Evolutionary conservation across 257 asterid genomes (phyloP).

Genomic region (Striga asiatica): DNA sequence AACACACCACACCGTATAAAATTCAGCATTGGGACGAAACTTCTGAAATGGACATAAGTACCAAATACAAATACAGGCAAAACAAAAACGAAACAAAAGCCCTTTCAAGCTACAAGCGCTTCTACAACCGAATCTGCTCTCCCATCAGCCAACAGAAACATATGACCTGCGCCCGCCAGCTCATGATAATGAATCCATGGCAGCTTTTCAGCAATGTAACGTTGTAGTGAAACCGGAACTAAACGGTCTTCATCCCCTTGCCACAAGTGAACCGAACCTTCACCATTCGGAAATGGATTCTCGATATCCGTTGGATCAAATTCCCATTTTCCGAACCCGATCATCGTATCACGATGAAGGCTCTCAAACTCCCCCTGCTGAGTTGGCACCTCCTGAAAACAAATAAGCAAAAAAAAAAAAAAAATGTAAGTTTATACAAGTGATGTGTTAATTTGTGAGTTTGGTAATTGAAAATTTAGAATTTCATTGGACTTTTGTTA

Average conservation of each 20-base stretch:
- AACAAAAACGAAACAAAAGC: background rate
- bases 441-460: background rate
- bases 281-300: constrained; percentile 45
- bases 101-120: constrained; percentile 31
- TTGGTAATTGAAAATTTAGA: no score
- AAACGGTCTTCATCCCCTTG: constrained; percentile 70
- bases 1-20: no score
- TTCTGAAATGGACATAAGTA: no score
- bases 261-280: constrained; percentile 69
- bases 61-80: background rate
- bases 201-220: constrained; percentile 43
- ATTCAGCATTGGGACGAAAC: no score
- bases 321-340: constrained; percentile 78
- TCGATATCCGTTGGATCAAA: constrained; percentile 63
- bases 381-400: constrained; percentile 7
- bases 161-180: constrained; percentile 62
- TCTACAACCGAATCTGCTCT: constrained; percentile 37
- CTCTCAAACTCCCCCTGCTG: constrained; percentile 83
- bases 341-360: constrained; percentile 52
- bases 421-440: background rate
- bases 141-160: constrained; percentile 53
- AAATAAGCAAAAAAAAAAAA: background rate
- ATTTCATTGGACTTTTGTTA: no score
- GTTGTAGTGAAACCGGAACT: constrained; percentile 55
- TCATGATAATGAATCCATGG: constrained; percentile 90